phyloP scores from a whole-genome alignment of 768 basidiomycete genomes.

The Mycena belliarum region DNA sequence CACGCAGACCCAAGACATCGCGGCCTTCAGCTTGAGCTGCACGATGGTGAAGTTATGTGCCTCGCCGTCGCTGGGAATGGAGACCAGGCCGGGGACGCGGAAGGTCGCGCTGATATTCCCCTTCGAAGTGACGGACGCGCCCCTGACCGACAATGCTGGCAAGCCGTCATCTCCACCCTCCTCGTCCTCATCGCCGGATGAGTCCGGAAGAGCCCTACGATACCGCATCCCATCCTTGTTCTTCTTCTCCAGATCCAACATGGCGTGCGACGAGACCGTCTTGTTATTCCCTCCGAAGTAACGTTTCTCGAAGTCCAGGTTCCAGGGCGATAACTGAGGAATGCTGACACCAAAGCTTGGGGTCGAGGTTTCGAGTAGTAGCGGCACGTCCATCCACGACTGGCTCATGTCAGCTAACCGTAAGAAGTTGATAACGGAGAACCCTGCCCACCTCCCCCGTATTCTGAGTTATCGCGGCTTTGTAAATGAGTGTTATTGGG shows the following conservation, averaged over 20 bases:
- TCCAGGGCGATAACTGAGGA: constrained; percentile 22
- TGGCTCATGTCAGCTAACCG: not conserved
- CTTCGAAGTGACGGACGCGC: constrained; percentile 16
- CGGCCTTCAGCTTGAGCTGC: constrained; percentile 23
- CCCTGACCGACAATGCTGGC: not conserved
- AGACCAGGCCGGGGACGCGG: constrained; percentile 27
- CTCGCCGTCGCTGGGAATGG: constrained; percentile 28
- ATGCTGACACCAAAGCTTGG: constrained; percentile 25
- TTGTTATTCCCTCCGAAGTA: not conserved
- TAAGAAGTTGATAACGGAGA: not conserved
- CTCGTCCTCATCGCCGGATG: not conserved
- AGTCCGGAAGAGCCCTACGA: not conserved
- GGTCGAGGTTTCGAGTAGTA: constrained; percentile 25
- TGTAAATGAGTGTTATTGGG: constrained; percentile 23
- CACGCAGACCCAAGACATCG: constrained; percentile 31
- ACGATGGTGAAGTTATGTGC: constrained; percentile 32
- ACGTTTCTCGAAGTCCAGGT: constrained; percentile 7
- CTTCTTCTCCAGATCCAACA: too few relatives aligned
- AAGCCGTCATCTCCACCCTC: not conserved
- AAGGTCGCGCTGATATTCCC: constrained; percentile 32
- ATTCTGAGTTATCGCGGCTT: constrained; percentile 20
- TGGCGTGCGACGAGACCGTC: too few relatives aligned
- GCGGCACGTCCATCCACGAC: constrained; percentile 25
- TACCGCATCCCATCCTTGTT: not conserved
- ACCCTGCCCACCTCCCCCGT: constrained; percentile 23